These are phyloP conservation scores for Ustilago nuda DNA, from an alignment of 1,284 basidiomycete genomes.

Conservation along the genomic window DNA sequence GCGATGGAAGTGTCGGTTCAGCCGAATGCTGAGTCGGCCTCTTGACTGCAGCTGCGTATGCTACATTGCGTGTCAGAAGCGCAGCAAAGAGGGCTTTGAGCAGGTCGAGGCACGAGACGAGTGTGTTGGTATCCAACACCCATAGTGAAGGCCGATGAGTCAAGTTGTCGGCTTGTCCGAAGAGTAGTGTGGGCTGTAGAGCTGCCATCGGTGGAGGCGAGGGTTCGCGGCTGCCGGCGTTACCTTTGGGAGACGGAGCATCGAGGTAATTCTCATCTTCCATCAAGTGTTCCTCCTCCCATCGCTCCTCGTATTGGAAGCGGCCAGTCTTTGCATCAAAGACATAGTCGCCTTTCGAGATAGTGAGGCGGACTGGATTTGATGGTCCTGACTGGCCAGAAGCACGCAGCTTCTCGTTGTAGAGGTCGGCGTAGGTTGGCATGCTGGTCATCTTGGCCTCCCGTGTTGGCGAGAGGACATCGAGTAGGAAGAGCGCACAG, in stretches of 20 bases:
- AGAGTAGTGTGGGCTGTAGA: slow-evolving; percentile 14
- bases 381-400: slow-evolving; percentile 33
- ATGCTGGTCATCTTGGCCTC: slow-evolving; percentile 3
- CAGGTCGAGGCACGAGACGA: slow-evolving; percentile 45
- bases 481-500: too few species aligned
- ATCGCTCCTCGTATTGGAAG: slow-evolving; percentile 44
- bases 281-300: slow-evolving; percentile 56
- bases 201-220: slow-evolving; percentile 15
- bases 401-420: slow-evolving; percentile 36
- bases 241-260: background rate
- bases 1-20: slow-evolving; percentile 21
- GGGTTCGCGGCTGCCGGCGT: slow-evolving; percentile 8
- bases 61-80: slow-evolving; percentile 39
- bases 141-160: slow-evolving; percentile 33
- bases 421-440: slow-evolving; percentile 53
- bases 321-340: slow-evolving; percentile 18
- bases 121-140: slow-evolving; percentile 53
- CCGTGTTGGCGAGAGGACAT: too few species aligned
- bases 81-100: slow-evolving; percentile 50
- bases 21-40: slow-evolving; percentile 5
- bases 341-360: slow-evolving; percentile 49
- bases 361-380: slow-evolving; percentile 47
- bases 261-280: slow-evolving; percentile 23
- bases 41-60: slow-evolving; percentile 16
- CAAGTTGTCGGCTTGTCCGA: background rate